Base-by-base conservation (phyloP, 2,329 filamentous ascomycete species). In the Tolypocladium tropicale region DNA sequence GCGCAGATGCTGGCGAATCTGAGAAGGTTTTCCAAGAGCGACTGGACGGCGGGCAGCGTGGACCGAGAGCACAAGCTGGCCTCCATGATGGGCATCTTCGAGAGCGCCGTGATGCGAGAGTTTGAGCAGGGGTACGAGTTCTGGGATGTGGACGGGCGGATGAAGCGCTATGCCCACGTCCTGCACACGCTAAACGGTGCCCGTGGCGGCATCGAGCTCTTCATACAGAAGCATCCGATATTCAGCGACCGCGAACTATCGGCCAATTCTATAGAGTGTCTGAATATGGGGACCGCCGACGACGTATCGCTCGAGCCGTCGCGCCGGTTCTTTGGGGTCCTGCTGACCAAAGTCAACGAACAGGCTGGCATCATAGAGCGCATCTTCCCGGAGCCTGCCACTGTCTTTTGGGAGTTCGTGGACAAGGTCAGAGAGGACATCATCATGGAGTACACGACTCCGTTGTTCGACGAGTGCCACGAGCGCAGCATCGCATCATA, bases 91-190 rank as follows among this genome's bases (percentile, higher is more conserved):
- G 80, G 80, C 39, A 85, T 94, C 57, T 99, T 99, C 65, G 93
- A 97, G 72, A 91, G 86, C 56, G 91, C 92, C 4, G 92, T 95
- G 4, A 74, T 96, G 53, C 82, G 88, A 52, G 94, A 99, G 69
- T 99, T 99, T 63, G 89, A 95, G 70, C 88, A 94, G 66, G 94
- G 90, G 4, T 95, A 95, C 62, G 90, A 94, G 68, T 85, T 84
- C 48, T 89, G 88, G 74, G 93, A 99, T 68, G 84, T 95, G 55
- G 88, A 95, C 61, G 91, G 90, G 2, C 80, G 85, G 55, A 96
- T 97, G 93, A 84, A 81, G 62, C 83, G 88, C 65, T 97, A 96
- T 70, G 92, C 92, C 2, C 84, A 90, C 63, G 91, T 99, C 18
- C 74, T 99, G 56, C 84, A 89, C 57, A 81, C 82, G 2, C 77